Conservation (phyloP, 768 basidiomycete species). For the Mycena leptocephala region DNA sequence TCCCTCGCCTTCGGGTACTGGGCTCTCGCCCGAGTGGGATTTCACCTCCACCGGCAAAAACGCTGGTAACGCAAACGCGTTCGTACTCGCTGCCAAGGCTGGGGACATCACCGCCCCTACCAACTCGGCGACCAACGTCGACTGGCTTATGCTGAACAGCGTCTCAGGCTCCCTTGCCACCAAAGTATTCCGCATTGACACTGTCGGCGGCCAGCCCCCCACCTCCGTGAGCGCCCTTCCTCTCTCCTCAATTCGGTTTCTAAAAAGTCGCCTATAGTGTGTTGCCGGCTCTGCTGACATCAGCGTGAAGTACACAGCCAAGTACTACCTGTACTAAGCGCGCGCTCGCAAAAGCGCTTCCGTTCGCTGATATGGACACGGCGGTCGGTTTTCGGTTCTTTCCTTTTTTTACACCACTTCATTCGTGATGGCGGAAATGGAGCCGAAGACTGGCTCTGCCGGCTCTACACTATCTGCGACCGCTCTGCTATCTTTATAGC, state of each 20-base stretch:
- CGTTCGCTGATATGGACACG: background rate
- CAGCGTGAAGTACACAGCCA: slow-evolving; percentile 37
- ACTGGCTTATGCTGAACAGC: slow-evolving; percentile 58
- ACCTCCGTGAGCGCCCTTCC: slow-evolving; percentile 37
- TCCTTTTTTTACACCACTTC: background rate
- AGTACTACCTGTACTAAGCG: slow-evolving; percentile 35
- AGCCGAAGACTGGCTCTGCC: background rate
- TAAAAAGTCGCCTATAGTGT: slow-evolving; percentile 22
- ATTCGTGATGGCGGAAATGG: slow-evolving; percentile 1
- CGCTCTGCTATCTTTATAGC: background rate
- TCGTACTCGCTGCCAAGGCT: slow-evolving; percentile 41
- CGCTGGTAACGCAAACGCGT: slow-evolving; percentile 30
- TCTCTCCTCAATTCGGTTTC: background rate
- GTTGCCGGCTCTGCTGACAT: slow-evolving; percentile 25
- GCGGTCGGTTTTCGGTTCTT: background rate
- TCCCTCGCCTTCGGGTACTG: slow-evolving; percentile 48
- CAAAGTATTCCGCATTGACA: slow-evolving; percentile 55
- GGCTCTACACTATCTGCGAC: background rate
- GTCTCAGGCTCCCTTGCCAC: slow-evolving; percentile 56
- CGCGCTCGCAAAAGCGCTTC: background rate
- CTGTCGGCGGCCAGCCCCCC: slow-evolving; percentile 50
- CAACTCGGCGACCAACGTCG: slow-evolving; percentile 48
- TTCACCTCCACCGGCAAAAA: slow-evolving; percentile 48
- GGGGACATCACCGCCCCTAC: slow-evolving; percentile 47
- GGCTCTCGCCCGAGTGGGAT: slow-evolving; percentile 58